Conservation (phyloP, 1,139 yeast genomes). For the Magnusiomyces suaveolens region DNA sequence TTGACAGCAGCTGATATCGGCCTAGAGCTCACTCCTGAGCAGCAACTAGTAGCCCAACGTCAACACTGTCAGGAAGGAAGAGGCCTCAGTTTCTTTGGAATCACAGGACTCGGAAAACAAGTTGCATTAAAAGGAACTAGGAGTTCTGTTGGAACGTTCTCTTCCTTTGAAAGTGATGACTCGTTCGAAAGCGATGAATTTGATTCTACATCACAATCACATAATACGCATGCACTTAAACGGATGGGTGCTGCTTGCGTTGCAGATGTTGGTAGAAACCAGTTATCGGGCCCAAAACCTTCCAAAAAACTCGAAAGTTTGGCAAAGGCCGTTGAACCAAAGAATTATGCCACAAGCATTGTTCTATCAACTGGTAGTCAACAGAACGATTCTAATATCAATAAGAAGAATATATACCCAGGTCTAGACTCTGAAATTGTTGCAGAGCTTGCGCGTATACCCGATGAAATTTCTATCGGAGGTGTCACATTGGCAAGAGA, state of each 20-base stretch:
- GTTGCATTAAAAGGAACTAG: background rate
- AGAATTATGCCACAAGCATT: background rate
- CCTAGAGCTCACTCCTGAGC: background rate
- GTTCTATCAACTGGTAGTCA: background rate
- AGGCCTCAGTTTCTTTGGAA: background rate
- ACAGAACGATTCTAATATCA: background rate
- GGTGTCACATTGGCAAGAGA: slow-evolving; percentile 42
- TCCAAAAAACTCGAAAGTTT: background rate
- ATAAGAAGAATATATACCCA: slow-evolving; percentile 6
- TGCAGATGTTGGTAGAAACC: background rate
- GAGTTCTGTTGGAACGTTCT: background rate
- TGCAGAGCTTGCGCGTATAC: slow-evolving; percentile 49
- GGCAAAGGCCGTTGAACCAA: background rate
- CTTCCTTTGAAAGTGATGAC: background rate
- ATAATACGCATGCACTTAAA: background rate
- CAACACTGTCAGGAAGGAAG: background rate
- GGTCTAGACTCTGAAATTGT: slow-evolving; percentile 23
- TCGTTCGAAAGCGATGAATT: background rate
- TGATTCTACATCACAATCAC: background rate
- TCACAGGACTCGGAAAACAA: background rate
- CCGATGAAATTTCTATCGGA: slow-evolving; percentile 33
- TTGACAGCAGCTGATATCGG: background rate
- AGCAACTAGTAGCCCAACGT: background rate
- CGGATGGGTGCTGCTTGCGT: background rate
- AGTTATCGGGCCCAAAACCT: background rate